Evolutionary conservation across 352 stramenopile genomes (phyloP).

Genomic region (Blastocystis sp.): DNA sequence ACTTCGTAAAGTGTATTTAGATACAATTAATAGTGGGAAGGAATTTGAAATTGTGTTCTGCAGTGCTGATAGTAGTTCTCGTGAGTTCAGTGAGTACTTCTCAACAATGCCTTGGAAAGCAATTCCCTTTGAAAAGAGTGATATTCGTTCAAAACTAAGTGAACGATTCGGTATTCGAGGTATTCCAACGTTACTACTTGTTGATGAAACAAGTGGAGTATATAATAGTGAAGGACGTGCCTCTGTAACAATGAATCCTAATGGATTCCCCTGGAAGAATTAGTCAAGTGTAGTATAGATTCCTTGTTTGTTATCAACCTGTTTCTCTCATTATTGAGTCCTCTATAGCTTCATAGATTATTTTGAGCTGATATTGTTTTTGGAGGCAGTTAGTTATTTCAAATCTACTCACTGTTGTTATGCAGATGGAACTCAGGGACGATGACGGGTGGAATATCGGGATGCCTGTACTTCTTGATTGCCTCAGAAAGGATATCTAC

Average conservation of each 20-base stretch:
- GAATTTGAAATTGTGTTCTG: conserved; percentile 62
- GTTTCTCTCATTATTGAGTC: neutral
- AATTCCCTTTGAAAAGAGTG: conserved; percentile 49
- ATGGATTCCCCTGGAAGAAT: conserved; percentile 50
- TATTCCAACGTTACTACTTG: conserved; percentile 45
- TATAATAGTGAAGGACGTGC: conserved; percentile 38
- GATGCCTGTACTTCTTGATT: conserved; percentile 56
- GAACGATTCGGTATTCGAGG: conserved; percentile 12
- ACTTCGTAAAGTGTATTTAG: conserved; percentile 34
- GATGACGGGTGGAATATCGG: conserved; percentile 20
- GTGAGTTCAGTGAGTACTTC: conserved; percentile 61
- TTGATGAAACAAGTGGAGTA: conserved; percentile 23
- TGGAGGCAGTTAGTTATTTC: neutral
- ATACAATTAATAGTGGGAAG: neutral
- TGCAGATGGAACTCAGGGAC: conserved; percentile 1
- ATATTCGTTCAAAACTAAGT: neutral
- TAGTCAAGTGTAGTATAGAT: neutral
- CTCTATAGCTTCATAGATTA: neutral
- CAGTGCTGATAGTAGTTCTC: neutral
- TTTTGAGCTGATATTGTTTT: neutral
- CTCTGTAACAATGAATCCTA: conserved; percentile 46
- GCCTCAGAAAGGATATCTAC: conserved; percentile 34
- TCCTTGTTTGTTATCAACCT: neutral
- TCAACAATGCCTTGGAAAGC: conserved; percentile 53
- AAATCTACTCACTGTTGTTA: neutral